phyloP scores from a whole-genome alignment of 306 rosid species.

The Purshia tridentata region DNA sequence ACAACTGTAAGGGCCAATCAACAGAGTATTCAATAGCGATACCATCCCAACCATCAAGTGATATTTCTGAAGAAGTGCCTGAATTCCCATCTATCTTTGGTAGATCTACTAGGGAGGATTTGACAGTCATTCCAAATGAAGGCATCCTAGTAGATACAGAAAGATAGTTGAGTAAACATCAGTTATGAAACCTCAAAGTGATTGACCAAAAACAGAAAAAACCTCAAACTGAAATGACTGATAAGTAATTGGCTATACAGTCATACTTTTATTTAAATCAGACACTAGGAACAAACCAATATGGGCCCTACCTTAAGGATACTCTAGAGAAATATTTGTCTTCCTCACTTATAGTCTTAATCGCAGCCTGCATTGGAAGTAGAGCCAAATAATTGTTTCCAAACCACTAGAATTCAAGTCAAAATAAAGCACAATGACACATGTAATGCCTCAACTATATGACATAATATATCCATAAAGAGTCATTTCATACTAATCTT shows the following conservation, averaged over 20 bases:
- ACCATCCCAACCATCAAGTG: slow-evolving; percentile 93
- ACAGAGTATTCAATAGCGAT: slow-evolving; percentile 89
- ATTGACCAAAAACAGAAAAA: neutral
- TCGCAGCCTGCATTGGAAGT: slow-evolving; percentile 72
- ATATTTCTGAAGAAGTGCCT: slow-evolving; percentile 61
- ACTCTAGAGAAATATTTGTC: slow-evolving; percentile 87
- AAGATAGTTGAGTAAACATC: slow-evolving; percentile 21
- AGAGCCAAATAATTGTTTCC: slow-evolving; percentile 24
- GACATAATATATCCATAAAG: slow-evolving; percentile 19
- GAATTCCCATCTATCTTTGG: slow-evolving; percentile 57
- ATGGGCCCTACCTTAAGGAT: slow-evolving; percentile 64
- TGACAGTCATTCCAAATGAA: slow-evolving; percentile 75
- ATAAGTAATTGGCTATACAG: neutral
- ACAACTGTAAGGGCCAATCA: slow-evolving; percentile 98
- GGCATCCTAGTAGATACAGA: slow-evolving; percentile 69
- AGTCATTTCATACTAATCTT: slow-evolving; percentile 27
- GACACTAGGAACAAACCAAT: slow-evolving; percentile 17
- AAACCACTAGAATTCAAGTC: slow-evolving; percentile 16
- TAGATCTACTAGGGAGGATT: slow-evolving; percentile 60
- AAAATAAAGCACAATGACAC: slow-evolving; percentile 11
- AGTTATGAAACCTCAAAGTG: slow-evolving; percentile 20
- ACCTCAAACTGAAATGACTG: slow-evolving; percentile 23
- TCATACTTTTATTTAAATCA: neutral
- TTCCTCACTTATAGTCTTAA: slow-evolving; percentile 87
- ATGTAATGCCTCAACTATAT: slow-evolving; percentile 19